Evolutionary conservation across 1,284 basidiomycete species (phyloP).

Genomic region (Pascua sp.): DNA sequence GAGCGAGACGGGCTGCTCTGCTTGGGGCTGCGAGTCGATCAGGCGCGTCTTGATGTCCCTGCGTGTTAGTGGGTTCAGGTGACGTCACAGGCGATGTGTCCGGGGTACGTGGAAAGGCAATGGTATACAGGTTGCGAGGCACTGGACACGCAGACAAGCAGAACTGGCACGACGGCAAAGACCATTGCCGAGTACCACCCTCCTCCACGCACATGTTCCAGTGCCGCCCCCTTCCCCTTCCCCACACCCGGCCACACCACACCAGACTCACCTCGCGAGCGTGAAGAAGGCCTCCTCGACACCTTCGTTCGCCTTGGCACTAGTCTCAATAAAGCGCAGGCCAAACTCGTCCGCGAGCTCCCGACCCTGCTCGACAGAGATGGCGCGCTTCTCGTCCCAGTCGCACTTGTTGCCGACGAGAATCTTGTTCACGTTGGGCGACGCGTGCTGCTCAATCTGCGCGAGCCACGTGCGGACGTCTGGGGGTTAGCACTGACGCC

Average conservation of each 20-base stretch:
- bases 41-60: slow-evolving; percentile 96
- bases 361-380: slow-evolving; percentile 66
- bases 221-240: too few relatives aligned
- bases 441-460: slow-evolving; percentile 98
- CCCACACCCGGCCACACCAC: background rate
- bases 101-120: too few relatives aligned
- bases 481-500: slow-evolving; percentile 40
- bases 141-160: background rate
- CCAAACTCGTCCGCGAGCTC: slow-evolving; percentile 77
- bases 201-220: too few relatives aligned
- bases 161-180: background rate
- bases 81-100: background rate
- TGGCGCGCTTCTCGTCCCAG: slow-evolving; percentile 93
- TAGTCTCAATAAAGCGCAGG: slow-evolving; percentile 95
- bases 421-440: slow-evolving; percentile 98
- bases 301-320: slow-evolving; percentile 94
- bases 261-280: slow-evolving; percentile 71
- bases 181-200: too few relatives aligned
- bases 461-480: slow-evolving; percentile 99
- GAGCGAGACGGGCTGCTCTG: slow-evolving; percentile 42
- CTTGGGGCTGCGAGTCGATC: slow-evolving; percentile 87
- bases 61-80: slow-evolving; percentile 8
- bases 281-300: slow-evolving; percentile 99
- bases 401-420: slow-evolving; percentile 99
- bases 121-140: background rate